Evolutionary conservation across 2,329 filamentous ascomycete genomes (phyloP).

Genomic region (Cladosporium oxysporum): DNA sequence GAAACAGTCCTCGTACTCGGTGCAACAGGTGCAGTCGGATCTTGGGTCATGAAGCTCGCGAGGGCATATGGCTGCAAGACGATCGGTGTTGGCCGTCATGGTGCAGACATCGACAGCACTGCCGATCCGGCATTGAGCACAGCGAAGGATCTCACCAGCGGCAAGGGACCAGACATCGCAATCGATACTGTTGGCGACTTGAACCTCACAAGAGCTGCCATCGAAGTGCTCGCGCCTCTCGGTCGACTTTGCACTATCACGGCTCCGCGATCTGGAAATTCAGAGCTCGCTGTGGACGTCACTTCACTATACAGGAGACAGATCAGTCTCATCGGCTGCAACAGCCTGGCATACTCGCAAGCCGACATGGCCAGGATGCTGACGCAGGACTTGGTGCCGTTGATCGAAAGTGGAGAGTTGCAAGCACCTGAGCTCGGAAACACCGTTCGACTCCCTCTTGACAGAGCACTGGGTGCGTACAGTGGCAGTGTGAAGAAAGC

Average conservation of each 20-base stretch:
- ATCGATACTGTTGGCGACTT: constrained; percentile 37
- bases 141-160: constrained; percentile 22
- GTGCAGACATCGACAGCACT: constrained; percentile 26
- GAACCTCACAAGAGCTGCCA: constrained; percentile 28
- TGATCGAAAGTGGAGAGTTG: constrained; percentile 18
- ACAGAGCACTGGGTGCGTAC: constrained; percentile 17
- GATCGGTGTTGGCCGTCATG: constrained; percentile 30
- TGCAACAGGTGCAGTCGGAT: constrained; percentile 34
- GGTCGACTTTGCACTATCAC: constrained; percentile 35
- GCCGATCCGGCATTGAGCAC: constrained; percentile 20
- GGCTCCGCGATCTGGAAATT: constrained; percentile 24
- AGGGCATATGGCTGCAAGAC: constrained; percentile 31
- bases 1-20: constrained; percentile 37
- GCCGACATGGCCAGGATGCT: constrained; percentile 17
- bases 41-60: constrained; percentile 31
- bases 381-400: constrained; percentile 13
- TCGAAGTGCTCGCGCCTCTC: constrained; percentile 29
- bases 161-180: constrained; percentile 28
- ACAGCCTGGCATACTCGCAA: constrained; percentile 18
- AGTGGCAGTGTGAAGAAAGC: constrained; percentile 20
- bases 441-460: constrained; percentile 10
- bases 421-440: constrained; percentile 10
- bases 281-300: constrained; percentile 16
- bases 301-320: constrained; percentile 16
- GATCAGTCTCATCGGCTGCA: constrained; percentile 20